phyloP scores from a whole-genome alignment of 805 yeast species.

The Torulaspora maleeae region DNA sequence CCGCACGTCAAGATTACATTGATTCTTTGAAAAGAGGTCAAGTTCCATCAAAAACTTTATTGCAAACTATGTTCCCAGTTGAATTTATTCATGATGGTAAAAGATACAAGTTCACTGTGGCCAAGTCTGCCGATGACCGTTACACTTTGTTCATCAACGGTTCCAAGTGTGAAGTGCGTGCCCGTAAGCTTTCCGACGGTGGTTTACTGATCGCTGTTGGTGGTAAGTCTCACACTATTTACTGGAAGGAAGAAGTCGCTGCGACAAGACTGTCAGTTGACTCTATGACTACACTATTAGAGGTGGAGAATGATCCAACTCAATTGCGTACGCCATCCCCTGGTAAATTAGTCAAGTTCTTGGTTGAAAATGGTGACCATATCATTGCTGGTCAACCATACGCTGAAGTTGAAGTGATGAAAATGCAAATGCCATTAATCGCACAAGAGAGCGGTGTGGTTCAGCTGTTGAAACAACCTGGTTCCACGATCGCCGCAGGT shows the following conservation, averaged over 20 bases:
- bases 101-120: conserved; percentile 91
- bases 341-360: conserved; percentile 89
- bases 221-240: conserved; percentile 90
- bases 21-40: conserved; percentile 90
- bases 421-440: conserved; percentile 97
- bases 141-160: conserved; percentile 93
- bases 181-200: conserved; percentile 87
- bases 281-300: conserved; percentile 88
- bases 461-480: conserved; percentile 94
- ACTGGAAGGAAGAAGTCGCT: conserved; percentile 96
- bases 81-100: conserved; percentile 94
- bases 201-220: conserved; percentile 83
- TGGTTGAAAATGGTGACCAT: conserved; percentile 95
- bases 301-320: conserved; percentile 96
- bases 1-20: conserved; percentile 62
- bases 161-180: conserved; percentile 81
- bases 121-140: conserved; percentile 79
- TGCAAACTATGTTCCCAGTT: conserved; percentile 84
- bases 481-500: conserved; percentile 94
- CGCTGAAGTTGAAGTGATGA: conserved; percentile 99
- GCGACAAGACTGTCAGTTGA: conserved; percentile 94
- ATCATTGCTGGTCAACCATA: conserved; percentile 85
- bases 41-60: conserved; percentile 74
- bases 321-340: conserved; percentile 98
- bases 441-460: conserved; percentile 92